These are phyloP conservation scores for Austroboletus niveus DNA, from an alignment of 1,284 basidiomycete genomes.

Conservation along the genomic window DNA sequence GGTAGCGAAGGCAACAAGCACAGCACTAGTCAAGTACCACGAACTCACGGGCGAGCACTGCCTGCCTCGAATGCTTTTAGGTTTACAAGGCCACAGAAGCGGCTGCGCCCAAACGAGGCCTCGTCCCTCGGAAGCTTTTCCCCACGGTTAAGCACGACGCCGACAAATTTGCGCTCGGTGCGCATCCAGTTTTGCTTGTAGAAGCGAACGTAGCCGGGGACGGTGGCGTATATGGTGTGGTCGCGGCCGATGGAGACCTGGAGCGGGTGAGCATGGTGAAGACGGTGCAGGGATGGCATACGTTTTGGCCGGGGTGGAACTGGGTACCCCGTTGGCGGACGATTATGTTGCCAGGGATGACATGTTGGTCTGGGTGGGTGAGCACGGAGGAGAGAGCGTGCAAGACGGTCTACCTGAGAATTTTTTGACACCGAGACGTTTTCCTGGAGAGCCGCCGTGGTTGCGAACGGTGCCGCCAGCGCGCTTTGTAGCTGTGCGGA, in stretches of 20 bases:
- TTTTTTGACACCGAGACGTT: constrained; percentile 90
- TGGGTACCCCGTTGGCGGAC: constrained; percentile 87
- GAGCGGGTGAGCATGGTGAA: constrained; percentile 11
- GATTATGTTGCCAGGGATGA: constrained; percentile 91
- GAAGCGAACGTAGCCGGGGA: constrained; percentile 89
- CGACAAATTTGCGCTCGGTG: constrained; percentile 75
- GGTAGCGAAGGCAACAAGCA: not conserved
- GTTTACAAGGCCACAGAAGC: constrained; percentile 73
- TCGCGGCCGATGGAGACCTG: constrained; percentile 90
- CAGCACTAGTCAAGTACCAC: constrained; percentile 3
- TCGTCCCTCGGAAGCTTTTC: constrained; percentile 86
- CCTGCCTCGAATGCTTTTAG: constrained; percentile 31
- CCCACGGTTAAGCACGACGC: constrained; percentile 74
- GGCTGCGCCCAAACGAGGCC: constrained; percentile 65
- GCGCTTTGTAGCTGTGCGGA: constrained; percentile 91
- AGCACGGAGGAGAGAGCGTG: constrained; percentile 9
- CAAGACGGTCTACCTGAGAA: constrained; percentile 69
- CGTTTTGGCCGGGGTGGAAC: constrained; percentile 91
- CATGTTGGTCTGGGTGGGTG: constrained; percentile 67
- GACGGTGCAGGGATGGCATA: constrained; percentile 37
- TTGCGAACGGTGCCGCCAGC: constrained; percentile 92
- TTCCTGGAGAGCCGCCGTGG: constrained; percentile 87
- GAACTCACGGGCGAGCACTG: constrained; percentile 4
- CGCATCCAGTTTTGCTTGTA: constrained; percentile 76
- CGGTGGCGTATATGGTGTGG: constrained; percentile 86